Conservation (phyloP, 805 yeast species). For the Cyberlindnera xylosilytica region DNA sequence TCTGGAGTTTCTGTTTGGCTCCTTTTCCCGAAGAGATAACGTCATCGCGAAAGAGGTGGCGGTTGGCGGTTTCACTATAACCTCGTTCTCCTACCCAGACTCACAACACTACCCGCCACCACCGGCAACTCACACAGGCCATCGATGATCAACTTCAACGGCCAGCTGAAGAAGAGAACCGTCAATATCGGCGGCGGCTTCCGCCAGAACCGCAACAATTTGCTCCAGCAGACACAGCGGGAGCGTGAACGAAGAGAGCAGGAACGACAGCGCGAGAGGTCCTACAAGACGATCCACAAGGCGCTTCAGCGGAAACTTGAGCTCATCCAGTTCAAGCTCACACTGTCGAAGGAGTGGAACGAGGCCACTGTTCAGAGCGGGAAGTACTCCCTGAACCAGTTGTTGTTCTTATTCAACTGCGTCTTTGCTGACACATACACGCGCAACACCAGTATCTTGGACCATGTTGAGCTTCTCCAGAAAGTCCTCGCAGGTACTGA, state of each 20-base stretch:
- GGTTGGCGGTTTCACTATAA: not conserved
- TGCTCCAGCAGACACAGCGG: constrained; percentile 59
- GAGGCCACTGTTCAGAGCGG: not conserved
- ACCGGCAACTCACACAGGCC: not conserved
- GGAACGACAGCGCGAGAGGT: constrained; percentile 44
- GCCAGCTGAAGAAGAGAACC: constrained; percentile 55
- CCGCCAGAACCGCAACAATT: constrained; percentile 34
- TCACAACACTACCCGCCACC: no score
- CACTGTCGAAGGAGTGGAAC: constrained; percentile 24
- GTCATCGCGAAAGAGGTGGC: constrained; percentile 8
- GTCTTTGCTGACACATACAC: constrained; percentile 28
- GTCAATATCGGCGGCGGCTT: constrained; percentile 54
- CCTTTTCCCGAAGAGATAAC: no score
- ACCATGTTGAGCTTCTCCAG: constrained; percentile 8
- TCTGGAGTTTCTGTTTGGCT: no score
- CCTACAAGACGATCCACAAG: constrained; percentile 51
- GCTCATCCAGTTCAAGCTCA: constrained; percentile 26
- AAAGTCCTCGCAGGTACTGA: constrained; percentile 1
- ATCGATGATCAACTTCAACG: constrained; percentile 44
- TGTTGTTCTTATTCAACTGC: constrained; percentile 28
- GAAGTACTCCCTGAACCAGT: not conserved
- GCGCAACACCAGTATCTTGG: constrained; percentile 8
- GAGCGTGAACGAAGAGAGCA: constrained; percentile 67
- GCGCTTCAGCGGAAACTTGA: constrained; percentile 41
- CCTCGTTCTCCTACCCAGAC: no score